Conservation (phyloP, 257 asterid species). For the Paulownia fortunei region DNA sequence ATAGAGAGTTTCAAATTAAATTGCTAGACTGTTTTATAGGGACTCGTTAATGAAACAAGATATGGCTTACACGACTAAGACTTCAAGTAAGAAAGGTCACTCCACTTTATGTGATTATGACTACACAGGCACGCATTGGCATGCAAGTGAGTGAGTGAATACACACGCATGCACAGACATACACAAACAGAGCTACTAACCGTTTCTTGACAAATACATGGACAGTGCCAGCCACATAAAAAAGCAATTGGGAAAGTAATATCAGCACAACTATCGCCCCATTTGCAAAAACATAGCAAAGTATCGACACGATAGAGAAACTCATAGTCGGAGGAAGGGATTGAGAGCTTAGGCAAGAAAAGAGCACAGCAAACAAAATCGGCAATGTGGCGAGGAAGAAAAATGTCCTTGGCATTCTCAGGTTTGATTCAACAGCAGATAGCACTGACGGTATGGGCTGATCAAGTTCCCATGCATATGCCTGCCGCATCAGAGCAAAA, state of each 20-base stretch:
- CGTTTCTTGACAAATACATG: conserved; percentile 74
- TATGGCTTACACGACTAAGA: conserved; percentile 6
- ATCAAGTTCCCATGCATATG: conserved; percentile 81
- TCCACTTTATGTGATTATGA: conserved; percentile 1
- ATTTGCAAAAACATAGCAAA: conserved; percentile 80
- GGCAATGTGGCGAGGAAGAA: conserved; percentile 62
- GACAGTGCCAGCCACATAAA: conserved; percentile 58
- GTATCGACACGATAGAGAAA: conserved; percentile 63
- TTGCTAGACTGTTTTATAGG: neutral
- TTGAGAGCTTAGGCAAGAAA: conserved; percentile 65
- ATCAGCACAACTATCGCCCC: conserved; percentile 64
- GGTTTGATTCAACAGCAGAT: conserved; percentile 81
- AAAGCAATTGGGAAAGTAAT: conserved; percentile 59
- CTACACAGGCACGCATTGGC: conserved; percentile 12
- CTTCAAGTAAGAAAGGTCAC: neutral
- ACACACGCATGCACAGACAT: neutral
- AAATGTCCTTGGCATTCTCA: conserved; percentile 68
- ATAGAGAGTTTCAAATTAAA: neutral
- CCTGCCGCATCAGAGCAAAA: conserved; percentile 91
- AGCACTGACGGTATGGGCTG: conserved; percentile 78
- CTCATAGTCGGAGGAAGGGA: conserved; percentile 63
- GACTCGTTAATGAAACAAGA: conserved; percentile 20
- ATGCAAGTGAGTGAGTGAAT: neutral
- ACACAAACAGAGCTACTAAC: conserved; percentile 53
- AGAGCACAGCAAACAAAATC: conserved; percentile 53